These are phyloP conservation scores for Pichia deserticola DNA, from an alignment of 805 yeast genomes.

Conservation along the genomic window DNA sequence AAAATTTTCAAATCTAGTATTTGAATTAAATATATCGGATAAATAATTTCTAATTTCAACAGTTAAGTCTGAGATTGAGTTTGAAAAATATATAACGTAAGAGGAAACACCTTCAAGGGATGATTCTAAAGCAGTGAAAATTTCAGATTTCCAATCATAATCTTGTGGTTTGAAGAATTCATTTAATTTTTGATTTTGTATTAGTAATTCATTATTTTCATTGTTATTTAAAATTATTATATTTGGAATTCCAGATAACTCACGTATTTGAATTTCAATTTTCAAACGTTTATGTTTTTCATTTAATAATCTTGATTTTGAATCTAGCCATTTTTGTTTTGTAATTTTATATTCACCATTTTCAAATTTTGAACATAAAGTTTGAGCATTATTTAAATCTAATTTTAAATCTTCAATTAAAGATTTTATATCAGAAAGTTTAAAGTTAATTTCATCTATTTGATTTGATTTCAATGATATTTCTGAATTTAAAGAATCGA, in stretches of 20 bases:
- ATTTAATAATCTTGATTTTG: conserved; percentile 3
- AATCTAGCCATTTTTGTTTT: background rate
- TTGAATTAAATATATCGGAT: too few relatives aligned
- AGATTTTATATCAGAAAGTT: conserved; percentile 3
- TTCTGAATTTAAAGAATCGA: background rate
- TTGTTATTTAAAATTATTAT: conserved; percentile 5
- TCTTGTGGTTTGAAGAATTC: conserved; percentile 1
- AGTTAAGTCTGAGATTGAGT: too few relatives aligned
- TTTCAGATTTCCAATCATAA: conserved; percentile 4
- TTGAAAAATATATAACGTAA: background rate
- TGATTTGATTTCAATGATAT: background rate
- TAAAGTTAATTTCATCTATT: conserved; percentile 5
- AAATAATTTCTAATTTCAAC: too few relatives aligned
- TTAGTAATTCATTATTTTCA: too few relatives aligned
- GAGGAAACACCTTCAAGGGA: conserved; percentile 5
- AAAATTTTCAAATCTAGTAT: too few relatives aligned
- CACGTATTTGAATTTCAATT: conserved; percentile 18
- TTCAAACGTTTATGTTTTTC: conserved; percentile 18
- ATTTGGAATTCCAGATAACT: conserved; percentile 14
- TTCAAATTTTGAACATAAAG: conserved; percentile 5
- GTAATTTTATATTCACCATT: background rate
- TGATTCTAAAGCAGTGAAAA: conserved; percentile 2
- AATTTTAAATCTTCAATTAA: background rate
- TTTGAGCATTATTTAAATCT: background rate
- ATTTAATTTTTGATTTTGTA: background rate